Conservation (phyloP, 2,329 filamentous ascomycete genomes). For the Talaromyces sp. region DNA sequence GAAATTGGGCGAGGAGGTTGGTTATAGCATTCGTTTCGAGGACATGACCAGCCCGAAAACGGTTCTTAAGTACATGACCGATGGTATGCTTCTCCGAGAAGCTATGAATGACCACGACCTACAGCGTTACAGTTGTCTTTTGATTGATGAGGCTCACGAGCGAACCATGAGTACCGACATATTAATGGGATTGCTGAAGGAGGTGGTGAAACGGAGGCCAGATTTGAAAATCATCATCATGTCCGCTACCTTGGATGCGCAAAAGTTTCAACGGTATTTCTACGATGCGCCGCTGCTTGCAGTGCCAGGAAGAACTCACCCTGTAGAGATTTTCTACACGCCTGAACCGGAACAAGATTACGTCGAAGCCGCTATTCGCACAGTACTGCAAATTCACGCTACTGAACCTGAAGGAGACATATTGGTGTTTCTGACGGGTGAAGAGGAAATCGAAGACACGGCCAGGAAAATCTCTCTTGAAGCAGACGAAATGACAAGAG, state of each 20-base stretch:
- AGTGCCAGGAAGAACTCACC: slow-evolving; percentile 89
- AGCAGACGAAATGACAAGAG: slow-evolving; percentile 82
- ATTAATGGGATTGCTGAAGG: slow-evolving; percentile 91
- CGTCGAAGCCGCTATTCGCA: slow-evolving; percentile 88
- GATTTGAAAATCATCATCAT: slow-evolving; percentile 99
- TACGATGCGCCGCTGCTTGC: slow-evolving; percentile 87
- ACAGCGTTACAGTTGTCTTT: slow-evolving; percentile 91
- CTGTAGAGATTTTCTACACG: slow-evolving; percentile 98
- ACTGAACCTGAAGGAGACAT: slow-evolving; percentile 90
- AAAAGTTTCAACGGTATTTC: slow-evolving; percentile 98
- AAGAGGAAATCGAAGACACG: slow-evolving; percentile 97
- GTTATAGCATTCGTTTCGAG: slow-evolving; percentile 98
- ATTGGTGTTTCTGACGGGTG: slow-evolving; percentile 88
- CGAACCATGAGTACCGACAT: slow-evolving; percentile 96
- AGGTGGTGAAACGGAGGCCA: slow-evolving; percentile 71
- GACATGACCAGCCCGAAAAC: slow-evolving; percentile 86
- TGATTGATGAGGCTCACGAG: slow-evolving; percentile 97
- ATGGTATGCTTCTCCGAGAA: slow-evolving; percentile 95
- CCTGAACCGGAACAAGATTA: slow-evolving; percentile 95
- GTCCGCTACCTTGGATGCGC: slow-evolving; percentile 93
- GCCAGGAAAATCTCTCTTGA: slow-evolving; percentile 87
- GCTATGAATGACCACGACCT: slow-evolving; percentile 94
- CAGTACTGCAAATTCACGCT: slow-evolving; percentile 93
- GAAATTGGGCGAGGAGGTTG: slow-evolving; percentile 84
- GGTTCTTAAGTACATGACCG: slow-evolving; percentile 98